phyloP scores from a whole-genome alignment of 306 rosid species.

The Quillaja saponaria region DNA sequence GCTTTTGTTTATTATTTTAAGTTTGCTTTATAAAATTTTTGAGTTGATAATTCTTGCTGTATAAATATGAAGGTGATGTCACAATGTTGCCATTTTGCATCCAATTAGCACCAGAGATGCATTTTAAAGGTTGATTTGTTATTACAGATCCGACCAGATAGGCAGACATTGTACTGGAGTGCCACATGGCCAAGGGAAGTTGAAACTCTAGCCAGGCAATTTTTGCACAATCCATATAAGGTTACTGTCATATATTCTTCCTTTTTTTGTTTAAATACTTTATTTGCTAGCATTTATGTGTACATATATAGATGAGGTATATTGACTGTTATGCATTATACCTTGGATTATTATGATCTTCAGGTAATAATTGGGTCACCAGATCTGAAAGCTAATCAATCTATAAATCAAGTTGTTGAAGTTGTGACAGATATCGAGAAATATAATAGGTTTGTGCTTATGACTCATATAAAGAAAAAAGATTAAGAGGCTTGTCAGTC shows the following conservation, averaged over 20 bases:
- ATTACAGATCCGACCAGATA: constrained; percentile 90
- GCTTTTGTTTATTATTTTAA: not conserved
- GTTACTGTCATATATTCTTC: constrained; percentile 32
- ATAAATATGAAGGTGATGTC: not conserved
- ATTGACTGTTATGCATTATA: not conserved
- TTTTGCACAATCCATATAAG: constrained; percentile 80
- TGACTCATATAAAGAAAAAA: not conserved
- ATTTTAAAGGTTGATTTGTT: constrained; percentile 24
- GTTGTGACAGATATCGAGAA: constrained; percentile 72
- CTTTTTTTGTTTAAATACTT: not conserved
- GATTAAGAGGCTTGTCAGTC: not conserved
- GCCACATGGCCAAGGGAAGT: constrained; percentile 99
- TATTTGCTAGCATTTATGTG: constrained; percentile 23
- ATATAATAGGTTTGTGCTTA: constrained; percentile 67
- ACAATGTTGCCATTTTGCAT: not conserved
- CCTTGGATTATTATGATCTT: constrained; percentile 18
- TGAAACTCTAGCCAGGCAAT: constrained; percentile 89
- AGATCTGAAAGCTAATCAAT: constrained; percentile 85
- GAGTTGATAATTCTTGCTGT: constrained; percentile 1
- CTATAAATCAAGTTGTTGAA: constrained; percentile 85
- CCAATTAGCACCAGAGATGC: constrained; percentile 13
- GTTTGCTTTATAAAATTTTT: constrained; percentile 10
- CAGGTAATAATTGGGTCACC: constrained; percentile 84
- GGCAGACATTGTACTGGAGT: constrained; percentile 98
- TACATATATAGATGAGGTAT: not conserved